Conservation (phyloP, 2,329 filamentous ascomycete genomes). For the Akanthomyces muscarius region DNA sequence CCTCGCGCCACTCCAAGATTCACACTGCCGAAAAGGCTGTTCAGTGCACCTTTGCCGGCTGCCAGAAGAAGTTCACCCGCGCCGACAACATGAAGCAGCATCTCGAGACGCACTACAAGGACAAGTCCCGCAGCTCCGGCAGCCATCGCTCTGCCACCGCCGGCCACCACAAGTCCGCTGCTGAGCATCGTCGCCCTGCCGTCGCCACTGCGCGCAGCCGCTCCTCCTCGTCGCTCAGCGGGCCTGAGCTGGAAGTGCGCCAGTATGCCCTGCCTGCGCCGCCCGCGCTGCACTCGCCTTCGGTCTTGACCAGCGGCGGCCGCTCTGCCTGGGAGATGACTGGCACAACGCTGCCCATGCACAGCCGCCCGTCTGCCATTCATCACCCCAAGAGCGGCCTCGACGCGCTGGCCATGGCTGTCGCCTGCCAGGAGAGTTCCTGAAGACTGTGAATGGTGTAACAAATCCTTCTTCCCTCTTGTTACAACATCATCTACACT, state of each 20-base stretch:
- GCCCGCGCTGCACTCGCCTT: conserved; percentile 34
- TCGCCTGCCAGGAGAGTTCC: conserved; percentile 46
- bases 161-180: conserved; percentile 28
- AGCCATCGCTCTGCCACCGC: conserved; percentile 32
- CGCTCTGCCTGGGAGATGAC: conserved; percentile 44
- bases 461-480: background rate
- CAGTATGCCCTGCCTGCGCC: conserved; percentile 36
- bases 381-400: conserved; percentile 50
- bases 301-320: conserved; percentile 20
- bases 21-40: conserved; percentile 79
- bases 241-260: conserved; percentile 35
- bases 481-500: background rate
- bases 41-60: conserved; percentile 62
- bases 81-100: conserved; percentile 89
- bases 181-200: conserved; percentile 1
- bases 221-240: conserved; percentile 23
- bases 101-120: conserved; percentile 69
- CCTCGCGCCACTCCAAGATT: conserved; percentile 80
- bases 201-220: conserved; percentile 26
- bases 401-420: conserved; percentile 51
- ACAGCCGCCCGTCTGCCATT: conserved; percentile 40
- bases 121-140: conserved; percentile 47
- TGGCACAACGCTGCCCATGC: conserved; percentile 41
- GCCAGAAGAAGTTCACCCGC: conserved; percentile 75
- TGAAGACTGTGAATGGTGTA: background rate